Conservation (phyloP, 176 grass and related monocot genomes). For the Pontederia paniculata region DNA sequence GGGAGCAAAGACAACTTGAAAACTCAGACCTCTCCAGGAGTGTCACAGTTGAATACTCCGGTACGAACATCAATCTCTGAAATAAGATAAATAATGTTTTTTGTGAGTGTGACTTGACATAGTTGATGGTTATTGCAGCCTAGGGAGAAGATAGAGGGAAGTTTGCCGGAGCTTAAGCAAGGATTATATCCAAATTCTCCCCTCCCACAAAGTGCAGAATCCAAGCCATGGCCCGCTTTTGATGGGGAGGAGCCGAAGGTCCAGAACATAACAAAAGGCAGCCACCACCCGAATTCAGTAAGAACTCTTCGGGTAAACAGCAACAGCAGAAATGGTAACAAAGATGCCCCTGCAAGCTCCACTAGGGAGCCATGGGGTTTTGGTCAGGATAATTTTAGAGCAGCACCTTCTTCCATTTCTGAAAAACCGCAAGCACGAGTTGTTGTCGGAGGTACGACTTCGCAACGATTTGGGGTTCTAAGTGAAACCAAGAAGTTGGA, state of each 20-base stretch:
- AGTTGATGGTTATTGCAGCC: slow-evolving; percentile 29
- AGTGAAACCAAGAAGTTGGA: slow-evolving; percentile 24
- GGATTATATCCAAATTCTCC: slow-evolving; percentile 34
- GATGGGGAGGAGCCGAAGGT: slow-evolving; percentile 31
- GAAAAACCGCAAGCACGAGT: slow-evolving; percentile 14
- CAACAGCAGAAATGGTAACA: slow-evolving; percentile 24
- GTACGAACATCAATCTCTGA: slow-evolving; percentile 12
- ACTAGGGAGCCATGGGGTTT: slow-evolving; percentile 37
- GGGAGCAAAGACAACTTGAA: slow-evolving; percentile 31
- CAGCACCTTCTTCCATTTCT: slow-evolving; percentile 13
- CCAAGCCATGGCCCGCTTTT: slow-evolving; percentile 46
- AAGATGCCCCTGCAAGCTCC: slow-evolving; percentile 5
- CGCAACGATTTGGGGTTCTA: slow-evolving; percentile 31
- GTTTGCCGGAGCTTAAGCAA: slow-evolving; percentile 53
- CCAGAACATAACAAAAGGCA: slow-evolving; percentile 31
- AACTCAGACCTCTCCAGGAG: slow-evolving; percentile 14
- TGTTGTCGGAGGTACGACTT: slow-evolving; percentile 26
- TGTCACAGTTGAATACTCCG: slow-evolving; percentile 25
- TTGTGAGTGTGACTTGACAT: neutral
- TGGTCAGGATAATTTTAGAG: slow-evolving; percentile 27
- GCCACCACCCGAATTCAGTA: slow-evolving; percentile 21
- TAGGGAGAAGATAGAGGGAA: slow-evolving; percentile 67
- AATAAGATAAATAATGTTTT: slow-evolving; percentile 5
- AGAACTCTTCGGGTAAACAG: slow-evolving; percentile 15
- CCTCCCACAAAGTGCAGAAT: slow-evolving; percentile 29